phyloP scores from a whole-genome alignment of 1,284 basidiomycete species.

The Austroboletus novae-zelandiae region DNA sequence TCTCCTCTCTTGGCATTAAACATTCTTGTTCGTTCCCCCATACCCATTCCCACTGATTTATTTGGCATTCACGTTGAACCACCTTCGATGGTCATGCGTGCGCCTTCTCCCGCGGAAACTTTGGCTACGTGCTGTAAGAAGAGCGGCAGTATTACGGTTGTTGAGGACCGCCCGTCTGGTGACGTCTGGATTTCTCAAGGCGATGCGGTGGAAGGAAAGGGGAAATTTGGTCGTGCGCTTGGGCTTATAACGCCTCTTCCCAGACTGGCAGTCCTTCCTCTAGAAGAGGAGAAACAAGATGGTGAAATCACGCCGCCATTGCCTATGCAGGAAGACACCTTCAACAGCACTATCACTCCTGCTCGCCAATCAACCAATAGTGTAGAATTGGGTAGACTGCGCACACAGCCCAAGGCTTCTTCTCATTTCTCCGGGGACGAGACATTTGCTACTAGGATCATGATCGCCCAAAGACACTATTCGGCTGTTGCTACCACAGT shows the following conservation, averaged over 20 bases:
- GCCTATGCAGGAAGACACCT: constrained; percentile 41
- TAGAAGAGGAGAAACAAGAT: constrained; percentile 41
- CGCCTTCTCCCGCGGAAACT: constrained; percentile 40
- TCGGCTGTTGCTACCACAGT: constrained; percentile 64
- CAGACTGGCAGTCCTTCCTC: constrained; percentile 63
- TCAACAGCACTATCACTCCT: constrained; percentile 39
- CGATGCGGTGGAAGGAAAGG: constrained; percentile 62
- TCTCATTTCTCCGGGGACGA: constrained; percentile 54
- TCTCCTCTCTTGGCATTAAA: constrained; percentile 63
- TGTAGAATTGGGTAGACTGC: constrained; percentile 51
- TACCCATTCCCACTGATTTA: constrained; percentile 62
- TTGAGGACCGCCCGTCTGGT: constrained; percentile 65
- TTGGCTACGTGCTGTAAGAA: constrained; percentile 51
- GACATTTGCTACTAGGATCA: constrained; percentile 51
- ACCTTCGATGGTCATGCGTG: constrained; percentile 41
- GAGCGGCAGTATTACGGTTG: constrained; percentile 60
- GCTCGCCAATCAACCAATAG: constrained; percentile 54
- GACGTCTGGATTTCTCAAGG: constrained; percentile 70
- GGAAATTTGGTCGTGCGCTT: constrained; percentile 55
- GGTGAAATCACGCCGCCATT: constrained; percentile 43
- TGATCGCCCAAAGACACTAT: constrained; percentile 68
- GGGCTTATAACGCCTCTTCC: constrained; percentile 58
- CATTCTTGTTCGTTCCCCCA: constrained; percentile 53
- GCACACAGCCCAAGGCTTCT: constrained; percentile 52
- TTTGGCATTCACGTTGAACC: constrained; percentile 52